Base-by-base conservation (phyloP, 148 eudicot genomes). In the Persicaria maculosa region DNA sequence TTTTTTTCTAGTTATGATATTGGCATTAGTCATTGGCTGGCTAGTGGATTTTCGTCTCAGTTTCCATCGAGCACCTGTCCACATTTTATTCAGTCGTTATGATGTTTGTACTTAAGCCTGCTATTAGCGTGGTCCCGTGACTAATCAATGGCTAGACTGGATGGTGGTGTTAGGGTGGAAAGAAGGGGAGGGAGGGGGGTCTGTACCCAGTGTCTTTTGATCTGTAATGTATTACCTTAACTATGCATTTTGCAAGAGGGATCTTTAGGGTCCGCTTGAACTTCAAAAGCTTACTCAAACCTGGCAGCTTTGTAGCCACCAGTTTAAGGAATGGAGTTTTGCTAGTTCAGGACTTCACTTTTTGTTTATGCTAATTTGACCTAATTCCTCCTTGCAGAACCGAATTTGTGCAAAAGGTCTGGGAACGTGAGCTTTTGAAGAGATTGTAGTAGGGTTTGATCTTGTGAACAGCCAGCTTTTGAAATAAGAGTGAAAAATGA, bases 401-500 rank as follows among this genome's bases (percentile, higher is more conserved):
- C 6, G 58, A 54, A 19, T 54, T 54, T 54, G 58, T 31, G 58
- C 3, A 6, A 54, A 15, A 54, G 58, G n/a, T 5, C n/a, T 16
- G 20, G 17, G 20, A 54, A 54, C 20, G 16, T 17, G 20, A 54
- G 52, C 52, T 48, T 48, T 54, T 54, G 17, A 15, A 15, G 58
- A 6, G 16, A 1, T 15, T 5, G 19, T 54, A 6, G n/a, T 16
- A 17, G 6, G 16, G 52, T 48, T 48, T 10, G 52, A 8, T 48
- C 52, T 48, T 2, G 52, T 64, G 36, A 19, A 20, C 14, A 7
- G 25, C 40, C 20, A 11, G 40, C 40, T 16, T 50, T 64, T 46
- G 36, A 53, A 43, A 16, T 44, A 31, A 62, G 75, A 72, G 47
- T 48, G 64, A 15, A 12, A 57, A 45, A 73, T 67, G 71, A 20